These are phyloP conservation scores for Aspergillus puulaauensis DNA, from an alignment of 2,329 filamentous ascomycete species.

Conservation along the genomic window DNA sequence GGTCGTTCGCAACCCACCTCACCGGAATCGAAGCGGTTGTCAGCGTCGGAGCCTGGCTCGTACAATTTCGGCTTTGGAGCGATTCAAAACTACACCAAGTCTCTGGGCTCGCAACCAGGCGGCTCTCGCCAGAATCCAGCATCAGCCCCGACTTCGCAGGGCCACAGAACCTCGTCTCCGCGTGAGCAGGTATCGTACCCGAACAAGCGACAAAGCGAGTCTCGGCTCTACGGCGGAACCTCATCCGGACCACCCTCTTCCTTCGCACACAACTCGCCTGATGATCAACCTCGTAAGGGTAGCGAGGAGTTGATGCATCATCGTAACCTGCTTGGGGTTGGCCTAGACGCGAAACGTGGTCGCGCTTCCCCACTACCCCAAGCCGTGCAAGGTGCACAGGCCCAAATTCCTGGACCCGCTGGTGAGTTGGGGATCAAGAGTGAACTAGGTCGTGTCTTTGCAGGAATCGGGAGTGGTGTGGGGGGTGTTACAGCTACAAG, in stretches of 20 bases:
- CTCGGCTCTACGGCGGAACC: constrained; percentile 34
- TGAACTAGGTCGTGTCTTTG: constrained; percentile 93
- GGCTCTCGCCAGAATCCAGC: constrained; percentile 32
- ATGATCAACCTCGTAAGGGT: constrained; percentile 44
- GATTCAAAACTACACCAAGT: constrained; percentile 43
- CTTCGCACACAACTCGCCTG: constrained; percentile 27
- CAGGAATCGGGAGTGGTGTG: constrained; percentile 77
- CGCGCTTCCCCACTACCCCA: constrained; percentile 86
- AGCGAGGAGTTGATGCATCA: constrained; percentile 60
- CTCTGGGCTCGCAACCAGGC: constrained; percentile 39
- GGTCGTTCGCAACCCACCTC: constrained; percentile 38
- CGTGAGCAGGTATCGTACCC: constrained; percentile 35
- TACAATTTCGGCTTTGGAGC: constrained; percentile 39
- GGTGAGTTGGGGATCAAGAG: constrained; percentile 90
- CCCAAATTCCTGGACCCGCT: constrained; percentile 72
- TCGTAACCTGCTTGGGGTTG: constrained; percentile 71
- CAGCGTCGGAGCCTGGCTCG: constrained; percentile 29
- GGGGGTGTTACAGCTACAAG: constrained; percentile 53
- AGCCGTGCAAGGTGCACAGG: constrained; percentile 88
- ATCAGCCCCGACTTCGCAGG: constrained; percentile 35
- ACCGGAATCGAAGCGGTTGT: constrained; percentile 38
- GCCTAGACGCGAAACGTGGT: constrained; percentile 72
- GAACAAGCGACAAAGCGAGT: constrained; percentile 32
- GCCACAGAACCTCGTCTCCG: constrained; percentile 33
- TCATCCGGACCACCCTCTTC: constrained; percentile 30